Conservation (phyloP, 805 yeast species). For the Pichia occidentalis region DNA sequence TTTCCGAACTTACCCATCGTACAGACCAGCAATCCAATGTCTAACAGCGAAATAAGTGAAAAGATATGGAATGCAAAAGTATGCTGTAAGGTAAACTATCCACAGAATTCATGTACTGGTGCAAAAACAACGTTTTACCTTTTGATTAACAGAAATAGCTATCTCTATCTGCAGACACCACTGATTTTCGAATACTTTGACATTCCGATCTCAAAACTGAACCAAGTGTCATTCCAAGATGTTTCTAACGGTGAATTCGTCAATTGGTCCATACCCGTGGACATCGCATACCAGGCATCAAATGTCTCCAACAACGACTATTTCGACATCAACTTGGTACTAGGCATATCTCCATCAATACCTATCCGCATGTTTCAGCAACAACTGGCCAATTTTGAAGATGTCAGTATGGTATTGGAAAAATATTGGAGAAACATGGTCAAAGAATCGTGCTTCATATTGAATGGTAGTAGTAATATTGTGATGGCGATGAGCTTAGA, state of each 20-base stretch:
- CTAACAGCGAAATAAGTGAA: too few relatives aligned
- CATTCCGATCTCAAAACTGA: slow-evolving; percentile 34
- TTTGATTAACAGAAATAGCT: slow-evolving; percentile 40
- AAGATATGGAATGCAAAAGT: too few relatives aligned
- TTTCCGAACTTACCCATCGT: too few relatives aligned
- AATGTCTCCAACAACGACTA: slow-evolving; percentile 10
- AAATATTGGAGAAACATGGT: slow-evolving; percentile 68
- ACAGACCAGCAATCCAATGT: too few relatives aligned
- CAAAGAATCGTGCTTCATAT: slow-evolving; percentile 73
- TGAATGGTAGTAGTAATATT: slow-evolving; percentile 70
- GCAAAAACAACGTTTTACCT: slow-evolving; percentile 14
- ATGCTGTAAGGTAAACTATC: background rate
- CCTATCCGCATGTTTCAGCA: slow-evolving; percentile 23
- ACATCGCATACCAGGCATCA: slow-evolving; percentile 49
- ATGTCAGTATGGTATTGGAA: slow-evolving; percentile 26
- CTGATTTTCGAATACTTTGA: slow-evolving; percentile 35
- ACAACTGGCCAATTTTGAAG: slow-evolving; percentile 7
- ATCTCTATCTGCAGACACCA: slow-evolving; percentile 40
- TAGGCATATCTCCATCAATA: background rate
- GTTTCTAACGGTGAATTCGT: too few relatives aligned
- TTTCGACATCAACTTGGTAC: background rate
- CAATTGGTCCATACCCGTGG: slow-evolving; percentile 74
- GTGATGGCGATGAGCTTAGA: slow-evolving; percentile 71
- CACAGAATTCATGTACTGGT: too few relatives aligned
- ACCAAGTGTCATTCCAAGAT: slow-evolving; percentile 50